Percentiles rank a stretch among this genome's conserved stretches.
Conservation (phyloP, 257 asterid genomes). For the Penstemon eatonii region DNA sequence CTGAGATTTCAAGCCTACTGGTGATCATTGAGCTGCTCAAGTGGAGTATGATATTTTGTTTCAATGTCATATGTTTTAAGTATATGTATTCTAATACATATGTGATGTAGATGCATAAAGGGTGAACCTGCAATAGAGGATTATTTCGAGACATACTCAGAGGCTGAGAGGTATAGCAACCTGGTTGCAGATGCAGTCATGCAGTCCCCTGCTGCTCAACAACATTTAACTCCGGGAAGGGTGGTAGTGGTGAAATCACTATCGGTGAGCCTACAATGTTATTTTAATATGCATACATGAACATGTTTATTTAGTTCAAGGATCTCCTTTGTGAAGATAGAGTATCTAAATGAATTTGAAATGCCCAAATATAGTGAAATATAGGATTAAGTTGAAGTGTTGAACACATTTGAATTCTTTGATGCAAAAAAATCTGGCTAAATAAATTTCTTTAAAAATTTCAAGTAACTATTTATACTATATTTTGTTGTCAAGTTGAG, state of each 20-base stretch:
- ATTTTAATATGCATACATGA: constrained; percentile 18
- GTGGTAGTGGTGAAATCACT: constrained; percentile 84
- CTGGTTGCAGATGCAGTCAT: constrained; percentile 68
- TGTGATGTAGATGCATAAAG: constrained; percentile 80
- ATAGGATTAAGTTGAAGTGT: not conserved
- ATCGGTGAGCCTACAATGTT: constrained; percentile 49
- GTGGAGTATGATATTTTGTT: constrained; percentile 11
- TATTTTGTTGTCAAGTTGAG: constrained; percentile 19
- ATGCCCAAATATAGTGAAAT: not conserved
- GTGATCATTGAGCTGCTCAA: constrained; percentile 19
- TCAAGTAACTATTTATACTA: not conserved
- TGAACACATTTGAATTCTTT: not conserved
- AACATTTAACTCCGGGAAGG: constrained; percentile 72
- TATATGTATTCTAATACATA: constrained; percentile 13
- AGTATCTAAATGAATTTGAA: constrained; percentile 11
- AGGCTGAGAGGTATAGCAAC: constrained; percentile 58
- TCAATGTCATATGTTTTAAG: not conserved
- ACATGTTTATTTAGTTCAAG: constrained; percentile 6
- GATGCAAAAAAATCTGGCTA: constrained; percentile 5
- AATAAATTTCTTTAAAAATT: not conserved
- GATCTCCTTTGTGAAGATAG: not conserved
- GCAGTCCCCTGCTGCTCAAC: constrained; percentile 73
- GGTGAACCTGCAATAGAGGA: constrained; percentile 98
- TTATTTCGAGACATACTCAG: constrained; percentile 68
- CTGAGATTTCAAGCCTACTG: constrained; percentile 15